Evolutionary conservation across 2,329 filamentous ascomycete genomes (phyloP).

Genomic region (Penicillium psychrosexuale): DNA sequence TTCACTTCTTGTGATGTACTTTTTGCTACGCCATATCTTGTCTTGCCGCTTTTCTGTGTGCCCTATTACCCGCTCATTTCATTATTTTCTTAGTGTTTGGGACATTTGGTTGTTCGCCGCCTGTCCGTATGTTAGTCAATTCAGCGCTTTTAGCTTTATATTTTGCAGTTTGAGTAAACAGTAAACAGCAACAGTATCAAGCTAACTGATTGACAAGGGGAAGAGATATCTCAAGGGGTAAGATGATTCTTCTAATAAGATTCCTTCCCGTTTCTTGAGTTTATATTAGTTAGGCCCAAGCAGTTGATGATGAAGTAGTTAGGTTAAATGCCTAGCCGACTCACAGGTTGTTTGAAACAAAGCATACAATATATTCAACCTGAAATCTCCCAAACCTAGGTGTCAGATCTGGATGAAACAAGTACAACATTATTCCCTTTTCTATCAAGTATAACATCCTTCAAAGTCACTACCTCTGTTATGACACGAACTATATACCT

Average conservation of each 20-base stretch:
- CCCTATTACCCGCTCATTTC: slow-evolving; percentile 29
- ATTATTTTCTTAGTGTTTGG: slow-evolving; percentile 19
- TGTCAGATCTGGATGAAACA: background rate
- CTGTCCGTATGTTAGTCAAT: slow-evolving; percentile 28
- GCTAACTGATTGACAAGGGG: background rate
- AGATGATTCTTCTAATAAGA: no score
- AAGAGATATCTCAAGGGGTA: no score
- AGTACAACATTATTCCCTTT: background rate
- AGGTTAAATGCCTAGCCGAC: no score
- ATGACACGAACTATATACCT: background rate
- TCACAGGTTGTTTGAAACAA: no score
- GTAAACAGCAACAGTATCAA: background rate
- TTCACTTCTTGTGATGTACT: slow-evolving; percentile 31
- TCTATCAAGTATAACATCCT: no score
- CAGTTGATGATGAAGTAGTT: no score
- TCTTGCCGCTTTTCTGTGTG: slow-evolving; percentile 28
- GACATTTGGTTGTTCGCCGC: slow-evolving; percentile 17
- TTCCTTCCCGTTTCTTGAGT: no score
- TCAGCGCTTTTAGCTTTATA: slow-evolving; percentile 27
- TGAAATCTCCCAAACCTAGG: no score
- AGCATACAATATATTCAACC: no score
- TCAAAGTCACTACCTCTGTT: background rate
- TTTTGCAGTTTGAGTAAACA: background rate
- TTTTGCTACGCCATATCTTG: slow-evolving; percentile 30
- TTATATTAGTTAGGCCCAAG: no score